Percentiles rank a stretch among this genome's conserved stretches.
These are phyloP conservation scores for Leccinum subtestaceum DNA, from an alignment of 768 basidiomycete genomes.

Conservation along the genomic window DNA sequence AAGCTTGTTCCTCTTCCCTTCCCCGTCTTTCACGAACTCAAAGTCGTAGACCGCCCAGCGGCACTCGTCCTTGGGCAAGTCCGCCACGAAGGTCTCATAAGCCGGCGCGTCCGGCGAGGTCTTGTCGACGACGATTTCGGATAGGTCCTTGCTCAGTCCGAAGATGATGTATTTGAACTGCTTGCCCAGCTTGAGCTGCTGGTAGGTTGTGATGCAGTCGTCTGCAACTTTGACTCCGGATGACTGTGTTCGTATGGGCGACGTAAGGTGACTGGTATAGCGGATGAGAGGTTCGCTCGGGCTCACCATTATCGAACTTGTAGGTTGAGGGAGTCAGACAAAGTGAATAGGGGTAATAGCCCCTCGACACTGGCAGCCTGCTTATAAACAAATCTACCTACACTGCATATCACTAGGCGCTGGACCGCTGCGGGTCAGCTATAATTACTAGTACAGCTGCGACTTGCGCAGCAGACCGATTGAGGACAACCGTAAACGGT, in stretches of 20 bases:
- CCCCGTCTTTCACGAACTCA: constrained; percentile 65
- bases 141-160: constrained; percentile 54
- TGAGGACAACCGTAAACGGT: not conserved
- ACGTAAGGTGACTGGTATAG: not conserved
- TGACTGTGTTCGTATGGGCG: constrained; percentile 13
- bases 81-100: constrained; percentile 72
- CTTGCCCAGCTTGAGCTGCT: constrained; percentile 34
- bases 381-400: constrained; percentile 12
- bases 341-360: constrained; percentile 13
- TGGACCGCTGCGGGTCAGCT: constrained; percentile 4
- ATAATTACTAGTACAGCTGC: not conserved
- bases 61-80: constrained; percentile 73
- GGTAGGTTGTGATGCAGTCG: constrained; percentile 41
- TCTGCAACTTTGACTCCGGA: constrained; percentile 47
- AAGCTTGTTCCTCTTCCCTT: constrained; percentile 76
- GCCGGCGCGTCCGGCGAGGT: constrained; percentile 38
- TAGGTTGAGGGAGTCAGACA: not conserved
- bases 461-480: not conserved
- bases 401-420: constrained; percentile 6
- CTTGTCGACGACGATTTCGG: constrained; percentile 80
- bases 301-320: constrained; percentile 26
- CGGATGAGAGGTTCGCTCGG: not conserved
- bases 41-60: constrained; percentile 95
- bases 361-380: not conserved
- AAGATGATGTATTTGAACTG: constrained; percentile 84